These are phyloP conservation scores for Yamadazyma atlantica DNA, from an alignment of 1,139 yeast genomes.

Conservation along the genomic window DNA sequence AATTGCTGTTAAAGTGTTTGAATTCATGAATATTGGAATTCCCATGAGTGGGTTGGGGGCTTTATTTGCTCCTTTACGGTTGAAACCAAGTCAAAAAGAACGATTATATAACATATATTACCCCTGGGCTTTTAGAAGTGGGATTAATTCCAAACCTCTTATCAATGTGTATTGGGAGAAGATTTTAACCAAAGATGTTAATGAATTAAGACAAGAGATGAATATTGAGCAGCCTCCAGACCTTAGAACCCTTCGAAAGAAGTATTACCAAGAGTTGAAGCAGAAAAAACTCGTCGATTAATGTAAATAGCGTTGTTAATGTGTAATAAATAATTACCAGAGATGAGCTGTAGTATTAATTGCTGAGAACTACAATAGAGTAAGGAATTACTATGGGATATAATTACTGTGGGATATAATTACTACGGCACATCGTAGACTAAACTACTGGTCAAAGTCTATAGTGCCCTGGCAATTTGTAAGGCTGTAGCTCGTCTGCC, in stretches of 20 bases:
- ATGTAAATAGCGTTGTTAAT: too few species aligned
- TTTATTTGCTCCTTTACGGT: slow-evolving; percentile 73
- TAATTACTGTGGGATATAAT: too few species aligned
- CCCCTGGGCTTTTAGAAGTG: slow-evolving; percentile 87
- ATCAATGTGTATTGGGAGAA: slow-evolving; percentile 95
- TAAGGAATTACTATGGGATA: too few species aligned
- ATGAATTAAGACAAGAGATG: slow-evolving; percentile 69
- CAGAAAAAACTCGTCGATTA: slow-evolving; percentile 22
- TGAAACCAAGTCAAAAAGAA: slow-evolving; percentile 55
- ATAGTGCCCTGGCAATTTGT: too few species aligned
- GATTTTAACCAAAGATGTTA: slow-evolving; percentile 66
- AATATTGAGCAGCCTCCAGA: slow-evolving; percentile 78
- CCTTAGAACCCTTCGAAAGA: slow-evolving; percentile 60
- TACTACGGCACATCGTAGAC: too few species aligned
- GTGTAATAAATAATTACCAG: too few species aligned
- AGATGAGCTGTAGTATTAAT: too few species aligned
- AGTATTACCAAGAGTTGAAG: slow-evolving; percentile 34
- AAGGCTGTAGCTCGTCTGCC: too few species aligned
- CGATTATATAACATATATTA: slow-evolving; percentile 63
- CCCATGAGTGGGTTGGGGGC: slow-evolving; percentile 98
- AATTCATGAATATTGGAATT: slow-evolving; percentile 86
- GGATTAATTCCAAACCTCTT: slow-evolving; percentile 70
- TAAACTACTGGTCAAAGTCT: too few species aligned
- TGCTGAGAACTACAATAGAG: too few species aligned
- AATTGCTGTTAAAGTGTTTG: slow-evolving; percentile 88